A percentile compares a stretch with the other conserved stretches of the same genome.
Evolutionary conservation across 345 rosid genomes (phyloP).

Genomic region (Gossypium longicalyx): DNA sequence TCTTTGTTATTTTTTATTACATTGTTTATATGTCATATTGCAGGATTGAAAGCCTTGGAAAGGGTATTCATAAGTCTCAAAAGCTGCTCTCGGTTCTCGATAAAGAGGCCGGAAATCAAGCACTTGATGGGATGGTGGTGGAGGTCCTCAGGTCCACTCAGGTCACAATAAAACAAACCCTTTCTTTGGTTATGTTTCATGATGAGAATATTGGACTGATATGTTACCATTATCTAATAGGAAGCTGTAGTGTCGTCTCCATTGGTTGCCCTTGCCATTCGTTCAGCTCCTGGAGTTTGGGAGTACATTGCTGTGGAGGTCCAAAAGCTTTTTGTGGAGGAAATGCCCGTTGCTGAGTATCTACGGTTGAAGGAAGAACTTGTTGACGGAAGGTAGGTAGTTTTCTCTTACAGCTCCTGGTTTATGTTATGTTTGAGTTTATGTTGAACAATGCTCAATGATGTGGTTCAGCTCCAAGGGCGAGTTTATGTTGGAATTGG

Average conservation of each 20-base stretch:
- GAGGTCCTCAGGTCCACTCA: slow-evolving; percentile 66
- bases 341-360: slow-evolving; percentile 57
- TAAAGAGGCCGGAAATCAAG: slow-evolving; percentile 40
- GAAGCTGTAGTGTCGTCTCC: slow-evolving; percentile 84
- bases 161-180: slow-evolving; percentile 27
- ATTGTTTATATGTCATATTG: background rate
- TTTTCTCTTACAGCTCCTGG: background rate
- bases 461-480: slow-evolving; percentile 52
- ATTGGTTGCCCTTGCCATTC: slow-evolving; percentile 76
- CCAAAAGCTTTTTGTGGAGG: slow-evolving; percentile 73
- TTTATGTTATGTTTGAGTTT: background rate
- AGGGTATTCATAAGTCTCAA: slow-evolving; percentile 70
- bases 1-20: background rate
- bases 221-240: slow-evolving; percentile 18
- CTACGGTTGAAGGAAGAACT: slow-evolving; percentile 91
- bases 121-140: slow-evolving; percentile 56
- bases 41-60: slow-evolving; percentile 72
- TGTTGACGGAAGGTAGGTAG: slow-evolving; percentile 62
- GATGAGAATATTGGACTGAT: background rate
- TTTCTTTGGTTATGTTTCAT: background rate
- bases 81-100: slow-evolving; percentile 54
- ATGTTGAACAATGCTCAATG: background rate
- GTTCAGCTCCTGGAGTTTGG: slow-evolving; percentile 90
- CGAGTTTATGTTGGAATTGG: slow-evolving; percentile 77
- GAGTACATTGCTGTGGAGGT: slow-evolving; percentile 68